Base-by-base conservation (phyloP, 441 rosid species). In the Gossypium schwendimanii region DNA sequence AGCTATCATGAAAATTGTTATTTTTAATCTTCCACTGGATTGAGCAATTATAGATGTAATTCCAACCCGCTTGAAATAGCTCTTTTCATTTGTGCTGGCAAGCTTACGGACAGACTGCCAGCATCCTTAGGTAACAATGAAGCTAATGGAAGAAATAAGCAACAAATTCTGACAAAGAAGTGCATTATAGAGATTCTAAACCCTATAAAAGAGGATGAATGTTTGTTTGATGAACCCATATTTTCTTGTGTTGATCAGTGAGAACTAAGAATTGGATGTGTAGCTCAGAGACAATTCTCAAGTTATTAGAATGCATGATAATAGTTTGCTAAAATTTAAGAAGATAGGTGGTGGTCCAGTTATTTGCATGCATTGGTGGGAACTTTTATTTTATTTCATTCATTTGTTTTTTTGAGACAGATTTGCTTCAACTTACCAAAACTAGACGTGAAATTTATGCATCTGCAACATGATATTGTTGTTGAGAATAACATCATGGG, bases 401-500 rank as follows among this genome's bases (percentile, higher is more conserved):
- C 24, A 26, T 68, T 52, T 54, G 69, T 74, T 61, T 23, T 76
- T 80, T 69, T 78, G 76, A 70, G 57, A 70, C 87, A 96, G 98
- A 86, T 86, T 79, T 86, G 82, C 78, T 88, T 94, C 86, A 80
- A 73, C 75, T 83, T 92, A 74, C 97, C 98, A 20, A 96, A 87
- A 80, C 77, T 96, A 88, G 92, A 87, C 80, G 84, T 93, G 78
- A 92, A 88, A 75, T 96, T 89, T 85, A 70, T 84, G 58, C 90
- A 93, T 78, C 88, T 61, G 68, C 93, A 93, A 68, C 89, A 82
- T 79, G 81, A 80, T 81, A 82, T 96, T 80, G 71, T 75, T 69
- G 74, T 89, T 72, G 94, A 88, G 82, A 96, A 90, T 84, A 86
- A 87, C 77, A 90, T 96, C 79, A 91, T 78, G 78, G 99, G 99